phyloP scores from a whole-genome alignment of 139 green algal species.

The Dunaliella primolecta region DNA sequence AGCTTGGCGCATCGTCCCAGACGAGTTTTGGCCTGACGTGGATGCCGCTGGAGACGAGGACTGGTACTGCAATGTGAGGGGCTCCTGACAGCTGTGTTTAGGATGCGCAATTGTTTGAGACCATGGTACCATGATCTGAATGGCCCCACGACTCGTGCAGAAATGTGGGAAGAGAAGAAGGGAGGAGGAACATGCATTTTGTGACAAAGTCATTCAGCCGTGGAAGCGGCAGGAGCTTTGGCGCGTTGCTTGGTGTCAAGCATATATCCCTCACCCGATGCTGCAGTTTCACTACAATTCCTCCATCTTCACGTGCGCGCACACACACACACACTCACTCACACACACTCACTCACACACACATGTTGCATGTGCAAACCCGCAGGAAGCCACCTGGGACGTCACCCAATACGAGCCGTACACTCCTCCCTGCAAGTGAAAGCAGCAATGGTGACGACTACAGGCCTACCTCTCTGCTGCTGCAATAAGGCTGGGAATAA shows the following conservation, averaged over 20 bases:
- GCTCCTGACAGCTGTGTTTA: not conserved
- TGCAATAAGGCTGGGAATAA: not conserved
- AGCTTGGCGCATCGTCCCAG: constrained; percentile 30
- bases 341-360: no score
- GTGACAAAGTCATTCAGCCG: no score
- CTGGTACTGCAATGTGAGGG: constrained; percentile 35
- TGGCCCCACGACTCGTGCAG: not conserved
- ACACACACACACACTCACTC: no score
- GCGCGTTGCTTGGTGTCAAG: not conserved
- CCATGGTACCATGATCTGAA: no score
- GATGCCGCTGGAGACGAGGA: constrained; percentile 33
- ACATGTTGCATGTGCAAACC: no score
- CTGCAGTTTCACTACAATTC: not conserved
- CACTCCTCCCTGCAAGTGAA: constrained; percentile 23
- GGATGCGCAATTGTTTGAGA: not conserved
- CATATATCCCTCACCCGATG: not conserved
- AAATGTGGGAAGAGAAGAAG: not conserved
- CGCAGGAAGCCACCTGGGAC: constrained; percentile 28
- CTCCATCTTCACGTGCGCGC: no score
- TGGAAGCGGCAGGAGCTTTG: no score
- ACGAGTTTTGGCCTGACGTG: constrained; percentile 38
- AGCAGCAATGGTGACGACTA: not conserved
- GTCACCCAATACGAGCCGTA: constrained; percentile 25
- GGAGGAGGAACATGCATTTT: no score
- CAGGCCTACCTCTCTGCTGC: not conserved